Evolutionary conservation across 176 grass and related monocot genomes (phyloP).

Genomic region (Avena sativa): DNA sequence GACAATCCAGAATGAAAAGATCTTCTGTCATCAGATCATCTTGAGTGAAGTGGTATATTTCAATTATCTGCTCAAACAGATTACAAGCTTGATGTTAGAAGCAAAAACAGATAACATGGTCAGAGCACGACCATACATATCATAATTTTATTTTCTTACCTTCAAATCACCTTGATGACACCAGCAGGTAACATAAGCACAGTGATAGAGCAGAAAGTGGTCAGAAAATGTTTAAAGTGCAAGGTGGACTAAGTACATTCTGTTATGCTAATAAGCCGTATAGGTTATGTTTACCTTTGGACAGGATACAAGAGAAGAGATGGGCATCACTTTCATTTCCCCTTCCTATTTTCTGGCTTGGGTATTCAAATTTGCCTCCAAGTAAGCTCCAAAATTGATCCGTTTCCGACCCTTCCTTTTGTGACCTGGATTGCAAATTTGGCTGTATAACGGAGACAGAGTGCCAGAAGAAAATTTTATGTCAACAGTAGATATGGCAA

Average conservation of each 20-base stretch:
- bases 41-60: conserved; percentile 87
- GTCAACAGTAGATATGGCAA: neutral
- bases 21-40: conserved; percentile 98
- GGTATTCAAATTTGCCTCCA: conserved; percentile 83
- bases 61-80: conserved; percentile 67
- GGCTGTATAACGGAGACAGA: conserved; percentile 2
- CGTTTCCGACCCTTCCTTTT: conserved; percentile 88
- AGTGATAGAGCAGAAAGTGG: conserved; percentile 38
- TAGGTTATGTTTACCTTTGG: conserved; percentile 63
- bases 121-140: neutral
- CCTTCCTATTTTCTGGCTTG: conserved; percentile 76
- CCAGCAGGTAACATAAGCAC: conserved; percentile 31
- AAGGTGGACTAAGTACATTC: conserved; percentile 14
- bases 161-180: conserved; percentile 64
- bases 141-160: conserved; percentile 45
- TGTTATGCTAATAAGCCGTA: neutral
- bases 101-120: conserved; percentile 4
- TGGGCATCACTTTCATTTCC: conserved; percentile 84
- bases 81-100: conserved; percentile 21
- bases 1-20: conserved; percentile 86
- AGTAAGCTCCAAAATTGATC: conserved; percentile 92
- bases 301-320: conserved; percentile 78
- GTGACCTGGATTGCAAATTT: conserved; percentile 46
- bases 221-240: conserved; percentile 34
- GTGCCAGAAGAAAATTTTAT: neutral